Evolutionary conservation across 768 basidiomycete genomes (phyloP), one percentile per base, ranked within the genome.

Genomic region (Rhodocollybia butyracea): DNA sequence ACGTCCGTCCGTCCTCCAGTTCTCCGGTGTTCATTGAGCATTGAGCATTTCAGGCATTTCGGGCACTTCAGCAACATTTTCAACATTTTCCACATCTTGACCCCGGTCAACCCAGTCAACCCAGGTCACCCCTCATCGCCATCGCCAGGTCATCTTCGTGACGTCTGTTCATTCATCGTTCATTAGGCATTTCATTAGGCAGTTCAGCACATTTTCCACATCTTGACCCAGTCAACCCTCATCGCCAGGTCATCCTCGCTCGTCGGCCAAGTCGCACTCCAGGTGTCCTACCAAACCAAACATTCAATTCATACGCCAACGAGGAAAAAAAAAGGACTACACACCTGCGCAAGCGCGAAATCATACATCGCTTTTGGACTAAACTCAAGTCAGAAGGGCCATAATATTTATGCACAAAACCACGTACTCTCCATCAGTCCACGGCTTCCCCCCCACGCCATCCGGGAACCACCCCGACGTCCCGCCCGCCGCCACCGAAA

Each of bases 381-480:
- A n/a, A n/a, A n/a, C n/a, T n/a, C n/a, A n/a, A n/a, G n/a, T n/a
- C n/a, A n/a, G n/a, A n/a, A n/a, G n/a, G n/a, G n/a, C n/a, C n/a
- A n/a, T n/a, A n/a, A n/a, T n/a, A n/a, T n/a, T n/a, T n/a, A n/a
- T n/a, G n/a, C n/a, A n/a, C n/a, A n/a, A n/a, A n/a, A n/a, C n/a
- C n/a, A n/a, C n/a, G n/a, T n/a, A n/a, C n/a, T 59, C 54, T 1
- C 76, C 80, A 64, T 92, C 88, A 52, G 85, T 72, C 90, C 90
- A 91, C 15, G 88, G 86, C 67, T 93, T 91, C 52, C 68, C 75
- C 32, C 89, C 90, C 3, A 83, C 72, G 5, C 74, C 77, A 63
- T 96, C 94, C 0, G 89, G 89, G 81, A 94, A 95, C 88, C 88
- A 94, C 22, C 93, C 93, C 57, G 81, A 85, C 51, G 88, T 93